Evolutionary conservation across 2,329 filamentous ascomycete species (phyloP).

Genomic region (Paraphoma chrysanthemicola): DNA sequence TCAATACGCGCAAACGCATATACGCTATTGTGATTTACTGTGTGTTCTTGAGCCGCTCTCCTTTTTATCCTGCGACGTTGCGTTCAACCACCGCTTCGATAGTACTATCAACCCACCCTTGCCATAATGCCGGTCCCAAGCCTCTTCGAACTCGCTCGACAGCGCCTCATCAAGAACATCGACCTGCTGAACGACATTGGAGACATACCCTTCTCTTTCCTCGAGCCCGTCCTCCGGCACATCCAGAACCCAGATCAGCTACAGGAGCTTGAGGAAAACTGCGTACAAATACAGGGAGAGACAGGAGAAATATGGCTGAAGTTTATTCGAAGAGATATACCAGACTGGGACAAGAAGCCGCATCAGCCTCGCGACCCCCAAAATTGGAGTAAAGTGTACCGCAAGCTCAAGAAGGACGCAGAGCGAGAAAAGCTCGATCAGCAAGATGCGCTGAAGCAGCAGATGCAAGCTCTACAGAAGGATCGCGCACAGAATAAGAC

Average conservation of each 20-base stretch:
- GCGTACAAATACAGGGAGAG: constrained; percentile 75
- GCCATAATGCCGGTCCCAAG: constrained; percentile 43
- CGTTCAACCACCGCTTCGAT: background rate
- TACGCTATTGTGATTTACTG: background rate
- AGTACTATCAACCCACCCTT: background rate
- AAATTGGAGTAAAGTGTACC: constrained; percentile 81
- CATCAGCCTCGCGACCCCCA: constrained; percentile 68
- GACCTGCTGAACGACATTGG: constrained; percentile 71
- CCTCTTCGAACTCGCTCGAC: constrained; percentile 49
- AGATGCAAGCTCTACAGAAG: constrained; percentile 41
- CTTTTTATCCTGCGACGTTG: background rate
- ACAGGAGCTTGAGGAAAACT: constrained; percentile 72
- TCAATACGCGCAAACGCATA: background rate
- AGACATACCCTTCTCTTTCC: constrained; percentile 70
- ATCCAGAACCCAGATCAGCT: constrained; percentile 79
- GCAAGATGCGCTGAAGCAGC: constrained; percentile 39
- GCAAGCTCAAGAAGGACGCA: constrained; percentile 51
- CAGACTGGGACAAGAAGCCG: constrained; percentile 67
- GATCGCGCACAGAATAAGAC: constrained; percentile 40
- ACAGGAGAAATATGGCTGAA: constrained; percentile 77
- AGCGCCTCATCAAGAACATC: constrained; percentile 51
- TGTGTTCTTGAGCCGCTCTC: background rate
- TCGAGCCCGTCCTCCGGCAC: constrained; percentile 72
- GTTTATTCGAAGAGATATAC: constrained; percentile 81
- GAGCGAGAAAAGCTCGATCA: constrained; percentile 44